These are phyloP conservation scores for Asterophora parasitica DNA, from an alignment of 768 basidiomycete species.

Conservation along the genomic window DNA sequence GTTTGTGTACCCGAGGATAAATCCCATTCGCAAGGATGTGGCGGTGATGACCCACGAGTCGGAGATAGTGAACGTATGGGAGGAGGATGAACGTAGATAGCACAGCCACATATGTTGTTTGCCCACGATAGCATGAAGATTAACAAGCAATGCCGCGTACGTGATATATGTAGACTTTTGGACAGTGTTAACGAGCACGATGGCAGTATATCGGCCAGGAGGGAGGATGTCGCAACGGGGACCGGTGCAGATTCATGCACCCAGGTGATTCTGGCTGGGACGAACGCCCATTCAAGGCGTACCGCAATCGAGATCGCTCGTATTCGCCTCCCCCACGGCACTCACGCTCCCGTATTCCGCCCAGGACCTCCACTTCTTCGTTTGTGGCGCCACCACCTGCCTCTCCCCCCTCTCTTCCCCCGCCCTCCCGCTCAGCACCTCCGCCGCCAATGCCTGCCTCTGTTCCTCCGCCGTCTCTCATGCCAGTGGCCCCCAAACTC, in stretches of 20 bases:
- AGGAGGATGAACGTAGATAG: slow-evolving; percentile 24
- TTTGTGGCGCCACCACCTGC: neutral
- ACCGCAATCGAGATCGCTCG: neutral
- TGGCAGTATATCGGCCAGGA: neutral
- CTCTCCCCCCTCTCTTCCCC: neutral
- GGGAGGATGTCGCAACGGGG: slow-evolving; percentile 6
- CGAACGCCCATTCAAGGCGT: too few species aligned
- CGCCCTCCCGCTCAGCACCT: slow-evolving; percentile 5
- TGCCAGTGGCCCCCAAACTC: slow-evolving; percentile 9
- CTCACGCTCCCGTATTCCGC: neutral
- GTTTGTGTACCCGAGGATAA: slow-evolving; percentile 83
- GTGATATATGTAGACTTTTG: neutral
- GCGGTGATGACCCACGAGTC: slow-evolving; percentile 84
- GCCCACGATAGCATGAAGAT: too few species aligned
- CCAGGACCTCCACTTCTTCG: too few species aligned
- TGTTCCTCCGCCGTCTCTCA: slow-evolving; percentile 11
- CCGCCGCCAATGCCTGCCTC: slow-evolving; percentile 6
- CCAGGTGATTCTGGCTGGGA: slow-evolving; percentile 24
- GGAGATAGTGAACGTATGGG: slow-evolving; percentile 64
- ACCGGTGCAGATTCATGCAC: slow-evolving; percentile 22
- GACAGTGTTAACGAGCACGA: too few species aligned
- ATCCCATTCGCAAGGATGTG: slow-evolving; percentile 71
- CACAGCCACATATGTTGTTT: slow-evolving; percentile 11
- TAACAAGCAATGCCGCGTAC: slow-evolving; percentile 13
- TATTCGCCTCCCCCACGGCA: neutral